Evolutionary conservation across 108 stramenopile genomes (phyloP), one percentile per base, ranked within the genome.

Genomic region (Heterococcus sp.): DNA sequence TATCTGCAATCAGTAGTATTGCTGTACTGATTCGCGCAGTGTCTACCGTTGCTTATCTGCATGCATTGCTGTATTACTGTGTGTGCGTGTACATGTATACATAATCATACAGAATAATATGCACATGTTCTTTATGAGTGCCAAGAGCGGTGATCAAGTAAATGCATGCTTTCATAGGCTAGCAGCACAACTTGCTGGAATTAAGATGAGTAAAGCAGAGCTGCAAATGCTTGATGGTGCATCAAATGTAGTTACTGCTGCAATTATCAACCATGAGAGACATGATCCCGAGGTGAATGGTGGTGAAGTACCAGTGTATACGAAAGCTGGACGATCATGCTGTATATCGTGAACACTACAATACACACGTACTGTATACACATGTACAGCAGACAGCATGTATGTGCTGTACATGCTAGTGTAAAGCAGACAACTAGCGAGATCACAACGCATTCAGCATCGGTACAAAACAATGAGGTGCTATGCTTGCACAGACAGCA

Each of bases 91-190:
- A n/a, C n/a, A n/a, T n/a, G n/a, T n/a, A n/a, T n/a, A n/a, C n/a
- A n/a, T n/a, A n/a, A n/a, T n/a, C n/a, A 21, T 21, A 58, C 46
- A 58, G 39, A 85, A 89, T 58, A 75, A 70, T 8, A 84, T 88
- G 63, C 40, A 74, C 14, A 33, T 83, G 27, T 87, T 70, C 64
- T 66, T 78, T 33, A 73, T 88, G 74, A 87, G 86, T 30, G 90
- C 89, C 36, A 89, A 89, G 74, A 69, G 76, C 8, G 90, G 89
- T 8, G 90, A 89, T 66, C 83, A 90, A 28, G 89, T 89, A 8
- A 64, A 87, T 73, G 82, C 78, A 0, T 78, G 71, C 66, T 86
- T 86, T 36, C 64, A 71, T 63, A 74, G 85, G 29, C 46, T 87
- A 40, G 86, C 88, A 29, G 74, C 83, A 29, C 82, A 85, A 8